Evolutionary conservation across 352 stramenopile genomes (phyloP), one percentile per base, ranked within the genome.

Genomic region (Elongisporangium senticosum): DNA sequence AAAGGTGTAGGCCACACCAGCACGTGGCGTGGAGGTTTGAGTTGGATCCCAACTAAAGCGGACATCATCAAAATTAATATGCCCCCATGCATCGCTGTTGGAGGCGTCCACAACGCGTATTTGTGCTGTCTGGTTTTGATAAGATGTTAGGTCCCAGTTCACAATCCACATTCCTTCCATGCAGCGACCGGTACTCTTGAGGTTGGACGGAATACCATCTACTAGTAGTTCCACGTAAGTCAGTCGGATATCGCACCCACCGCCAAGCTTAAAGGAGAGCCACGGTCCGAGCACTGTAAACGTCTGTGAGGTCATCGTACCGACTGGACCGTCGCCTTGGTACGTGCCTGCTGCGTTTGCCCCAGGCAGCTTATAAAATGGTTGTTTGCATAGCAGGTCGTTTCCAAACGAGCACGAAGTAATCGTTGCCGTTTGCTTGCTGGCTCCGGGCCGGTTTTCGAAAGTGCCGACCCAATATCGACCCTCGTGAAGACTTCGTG

Each of bases 21-120:
- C 80, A n/a, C 71, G 76, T 0, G 77, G 69, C 1, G 80, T 92
- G 22, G 72, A 75, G 2, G 77, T 55, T 62, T 96, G 85, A 6
- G 65, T 61, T 10, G 86, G 60, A n/a, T 89, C 65, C 96, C 95
- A 99, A 56, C 77, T 89, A 63, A 99, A 98, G 2, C 79, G 60
- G 14, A 99, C 93, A 43, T 98, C 75, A 69, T 99, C 96, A 47
- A 98, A 95, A 66, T 98, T 98, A 58, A 99, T 98, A 65, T 98
- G 95, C 26, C 93, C 95, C 94, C 95, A 99, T 33, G 83, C 74
- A 0, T 69, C 59, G 51, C 67, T 89, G 17, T 78, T 93, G 0
- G 83, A 89, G 10, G 75, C 80, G 57, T 99, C 96, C 6, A 98
- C 95, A 19, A 99, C 91, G 28, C 94, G 78, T n/a, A 99, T 82